These are phyloP conservation scores for Plasmodium knowlesi DNA, from an alignment of 169 alveolate genomes.

Conservation along the genomic window DNA sequence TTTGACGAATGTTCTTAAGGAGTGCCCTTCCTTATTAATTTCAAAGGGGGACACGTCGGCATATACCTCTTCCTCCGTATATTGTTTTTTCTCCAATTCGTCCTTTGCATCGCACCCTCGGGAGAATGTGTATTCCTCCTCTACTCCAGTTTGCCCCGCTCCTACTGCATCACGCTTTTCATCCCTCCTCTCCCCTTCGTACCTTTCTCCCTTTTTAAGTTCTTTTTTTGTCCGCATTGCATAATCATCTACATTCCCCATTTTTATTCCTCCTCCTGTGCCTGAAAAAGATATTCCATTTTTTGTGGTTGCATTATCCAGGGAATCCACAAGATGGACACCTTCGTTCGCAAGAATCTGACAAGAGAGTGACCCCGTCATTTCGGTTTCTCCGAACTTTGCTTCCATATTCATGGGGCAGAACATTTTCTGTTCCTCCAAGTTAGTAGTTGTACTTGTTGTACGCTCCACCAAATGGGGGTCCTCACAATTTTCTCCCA, in stretches of 20 bases:
- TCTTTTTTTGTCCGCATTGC: not conserved
- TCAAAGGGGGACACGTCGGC: not conserved
- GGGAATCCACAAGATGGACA: not conserved
- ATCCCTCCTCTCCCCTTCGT: not conserved
- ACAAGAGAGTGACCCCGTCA: not conserved
- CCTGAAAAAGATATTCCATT: not conserved
- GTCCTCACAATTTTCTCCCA: not conserved
- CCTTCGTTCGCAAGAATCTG: not conserved
- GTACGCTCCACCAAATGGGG: not conserved
- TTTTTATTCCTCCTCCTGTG: constrained; percentile 4
- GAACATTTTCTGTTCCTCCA: not conserved
- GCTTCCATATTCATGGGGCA: not conserved
- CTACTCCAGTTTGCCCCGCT: not conserved
- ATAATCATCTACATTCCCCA: not conserved
- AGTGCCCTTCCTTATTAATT: not conserved
- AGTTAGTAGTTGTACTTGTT: not conserved
- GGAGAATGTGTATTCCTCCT: not conserved
- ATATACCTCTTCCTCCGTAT: not conserved
- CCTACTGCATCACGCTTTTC: not conserved
- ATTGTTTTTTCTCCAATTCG: not conserved
- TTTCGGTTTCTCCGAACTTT: not conserved
- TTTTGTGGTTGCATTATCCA: not conserved
- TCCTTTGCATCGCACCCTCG: not conserved
- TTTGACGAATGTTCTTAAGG: not conserved
- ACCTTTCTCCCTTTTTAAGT: not conserved